Evolutionary conservation across 352 stramenopile species (phyloP).

Genomic region (Phytophthora brassicae): DNA sequence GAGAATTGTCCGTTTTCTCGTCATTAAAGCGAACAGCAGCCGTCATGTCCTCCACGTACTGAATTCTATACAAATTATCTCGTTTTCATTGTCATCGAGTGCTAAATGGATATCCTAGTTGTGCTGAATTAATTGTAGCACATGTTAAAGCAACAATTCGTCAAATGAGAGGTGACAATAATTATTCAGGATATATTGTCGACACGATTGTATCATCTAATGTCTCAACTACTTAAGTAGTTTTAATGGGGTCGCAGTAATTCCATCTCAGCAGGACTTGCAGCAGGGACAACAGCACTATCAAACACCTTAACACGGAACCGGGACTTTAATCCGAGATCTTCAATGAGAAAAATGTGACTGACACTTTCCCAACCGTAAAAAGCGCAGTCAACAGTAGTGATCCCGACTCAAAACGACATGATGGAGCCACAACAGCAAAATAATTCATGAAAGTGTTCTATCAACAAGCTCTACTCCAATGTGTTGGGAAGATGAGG

Average conservation of each 20-base stretch:
- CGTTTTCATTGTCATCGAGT: conserved; percentile 61
- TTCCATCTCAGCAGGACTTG: conserved; percentile 23
- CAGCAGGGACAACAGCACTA: conserved; percentile 23
- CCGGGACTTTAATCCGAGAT: conserved; percentile 8
- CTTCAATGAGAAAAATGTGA: conserved; percentile 1
- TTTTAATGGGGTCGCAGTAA: too few species aligned
- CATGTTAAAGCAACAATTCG: conserved; percentile 23
- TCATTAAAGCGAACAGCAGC: conserved; percentile 53
- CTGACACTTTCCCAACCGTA: background rate
- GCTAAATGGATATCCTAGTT: conserved; percentile 53
- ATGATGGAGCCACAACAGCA: conserved; percentile 11
- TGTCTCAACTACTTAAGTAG: background rate
- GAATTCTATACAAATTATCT: conserved; percentile 68
- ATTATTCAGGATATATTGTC: conserved; percentile 22
- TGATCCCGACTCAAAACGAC: conserved; percentile 20
- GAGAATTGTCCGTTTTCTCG: conserved; percentile 73
- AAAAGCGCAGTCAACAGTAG: conserved; percentile 23
- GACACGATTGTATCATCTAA: conserved; percentile 6
- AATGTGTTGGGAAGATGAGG: conserved; percentile 18
- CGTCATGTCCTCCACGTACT: conserved; percentile 64
- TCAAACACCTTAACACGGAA: conserved; percentile 22
- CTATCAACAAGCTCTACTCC: too few species aligned
- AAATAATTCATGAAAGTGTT: too few species aligned
- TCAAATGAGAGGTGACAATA: conserved; percentile 15
- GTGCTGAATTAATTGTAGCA: conserved; percentile 30